Evolutionary conservation across 2,329 filamentous ascomycete species (phyloP).

Genomic region (Gliomastix tumulicola): DNA sequence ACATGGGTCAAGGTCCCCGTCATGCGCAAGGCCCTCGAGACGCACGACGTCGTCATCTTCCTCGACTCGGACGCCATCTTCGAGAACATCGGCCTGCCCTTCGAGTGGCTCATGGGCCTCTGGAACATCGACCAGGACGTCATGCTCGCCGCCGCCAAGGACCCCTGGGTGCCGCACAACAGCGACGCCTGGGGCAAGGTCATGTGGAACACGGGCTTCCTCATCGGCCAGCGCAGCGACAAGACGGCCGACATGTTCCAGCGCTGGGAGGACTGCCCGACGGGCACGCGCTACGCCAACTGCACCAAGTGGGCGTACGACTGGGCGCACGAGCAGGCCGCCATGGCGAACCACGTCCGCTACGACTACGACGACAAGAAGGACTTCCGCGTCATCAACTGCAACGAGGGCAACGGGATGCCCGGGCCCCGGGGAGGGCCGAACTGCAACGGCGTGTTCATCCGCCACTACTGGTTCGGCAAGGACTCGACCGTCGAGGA

Average conservation of each 20-base stretch:
- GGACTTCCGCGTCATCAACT: slow-evolving; percentile 12
- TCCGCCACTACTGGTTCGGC: slow-evolving; percentile 16
- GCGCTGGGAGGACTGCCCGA: slow-evolving; percentile 9
- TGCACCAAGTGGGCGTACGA: slow-evolving; percentile 13
- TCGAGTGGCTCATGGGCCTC: slow-evolving; percentile 40
- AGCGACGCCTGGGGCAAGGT: slow-evolving; percentile 22
- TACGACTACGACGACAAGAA: slow-evolving; percentile 14
- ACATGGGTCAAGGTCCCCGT: slow-evolving; percentile 38
- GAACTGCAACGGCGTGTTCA: slow-evolving; percentile 13
- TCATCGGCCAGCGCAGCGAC: slow-evolving; percentile 25
- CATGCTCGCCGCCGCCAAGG: slow-evolving; percentile 35
- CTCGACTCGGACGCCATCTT: slow-evolving; percentile 36
- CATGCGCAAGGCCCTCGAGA: slow-evolving; percentile 25
- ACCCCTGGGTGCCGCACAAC: slow-evolving; percentile 30
- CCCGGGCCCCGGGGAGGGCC: slow-evolving; percentile 12
- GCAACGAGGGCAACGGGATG: slow-evolving; percentile 15
- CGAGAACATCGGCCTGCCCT: slow-evolving; percentile 30
- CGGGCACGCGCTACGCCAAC: slow-evolving; percentile 7
- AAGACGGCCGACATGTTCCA: slow-evolving; percentile 8
- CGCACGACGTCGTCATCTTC: slow-evolving; percentile 33
- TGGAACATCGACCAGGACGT: slow-evolving; percentile 32
- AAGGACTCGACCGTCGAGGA: slow-evolving; percentile 10
- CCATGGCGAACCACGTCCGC: slow-evolving; percentile 14
- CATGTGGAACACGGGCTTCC: slow-evolving; percentile 33
- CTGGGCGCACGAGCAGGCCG: slow-evolving; percentile 19